phyloP scores from a whole-genome alignment of 129 eudicot species.

The carrot (Daucus carota) region DNA sequence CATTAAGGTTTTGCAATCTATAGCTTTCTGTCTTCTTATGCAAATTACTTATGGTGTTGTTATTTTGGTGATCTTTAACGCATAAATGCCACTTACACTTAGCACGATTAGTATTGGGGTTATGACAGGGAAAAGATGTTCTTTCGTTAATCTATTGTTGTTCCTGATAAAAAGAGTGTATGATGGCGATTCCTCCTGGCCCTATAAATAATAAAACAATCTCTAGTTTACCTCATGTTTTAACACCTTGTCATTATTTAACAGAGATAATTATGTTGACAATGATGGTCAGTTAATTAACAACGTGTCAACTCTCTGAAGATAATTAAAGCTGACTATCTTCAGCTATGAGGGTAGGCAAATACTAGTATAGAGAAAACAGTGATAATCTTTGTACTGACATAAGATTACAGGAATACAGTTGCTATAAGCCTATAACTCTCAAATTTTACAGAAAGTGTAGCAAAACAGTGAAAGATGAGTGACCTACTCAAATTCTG shows the following conservation, averaged over 20 bases:
- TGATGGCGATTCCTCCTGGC: neutral
- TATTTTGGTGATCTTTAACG: neutral
- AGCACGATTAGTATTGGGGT: neutral
- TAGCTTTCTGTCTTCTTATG: neutral
- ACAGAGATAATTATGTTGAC: neutral
- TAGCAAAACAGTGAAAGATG: neutral
- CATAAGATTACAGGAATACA: neutral
- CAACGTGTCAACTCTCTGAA: neutral
- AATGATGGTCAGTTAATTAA: neutral
- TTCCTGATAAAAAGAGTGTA: too few species aligned
- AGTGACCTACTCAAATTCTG: neutral
- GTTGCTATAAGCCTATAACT: neutral
- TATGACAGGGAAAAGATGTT: neutral
- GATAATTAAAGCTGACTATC: neutral
- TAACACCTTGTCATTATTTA: neutral
- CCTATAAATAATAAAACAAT: neutral
- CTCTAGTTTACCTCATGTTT: neutral
- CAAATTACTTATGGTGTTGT: neutral
- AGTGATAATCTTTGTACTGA: neutral
- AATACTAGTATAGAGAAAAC: neutral
- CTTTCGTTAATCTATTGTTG: neutral
- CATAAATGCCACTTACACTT: neutral
- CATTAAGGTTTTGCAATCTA: neutral
- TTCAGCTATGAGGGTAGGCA: neutral
- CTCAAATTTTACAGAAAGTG: neutral